Evolutionary conservation across 345 rosid species (phyloP), one percentile per base, ranked within the genome.

Genomic region (Sisymbrium irio): DNA sequence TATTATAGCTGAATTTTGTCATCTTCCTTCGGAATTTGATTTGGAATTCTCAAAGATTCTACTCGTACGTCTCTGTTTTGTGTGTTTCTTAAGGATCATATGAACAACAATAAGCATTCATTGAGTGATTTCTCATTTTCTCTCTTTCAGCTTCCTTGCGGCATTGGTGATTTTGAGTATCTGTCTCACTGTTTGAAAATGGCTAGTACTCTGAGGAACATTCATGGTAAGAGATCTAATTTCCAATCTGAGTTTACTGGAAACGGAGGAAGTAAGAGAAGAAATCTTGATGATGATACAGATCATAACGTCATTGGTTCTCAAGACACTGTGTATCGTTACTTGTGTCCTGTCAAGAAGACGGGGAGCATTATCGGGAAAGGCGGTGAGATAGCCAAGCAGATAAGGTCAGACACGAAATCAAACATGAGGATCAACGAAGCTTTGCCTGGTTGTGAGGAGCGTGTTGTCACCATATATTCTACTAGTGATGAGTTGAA

Each of bases 301-400:
- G 88, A 89, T 46, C 81, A 71, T 3, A 79, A 65, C 53, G 86
- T 70, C 9, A 85, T 89, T 33, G 90, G 85, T 7, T 74, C 83
- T 1, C 82, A 84, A 41, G 95, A 89, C 63, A 84, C 92, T 0
- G 88, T 85, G 9, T 89, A 83, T 39, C 88, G 92, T 8, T 89
- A 84, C 76, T 69, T 89, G 50, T 89, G 92, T 32, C 92, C 88
- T 7, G 81, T 80, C 33, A 83, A 66, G 69, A 89, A 78, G 78
- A 80, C 85, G 14, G 95, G 92, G 25, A 85, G 92, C 81, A 80
- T 87, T 50, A 89, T 89, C 28, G 95, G 95, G 14, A 83, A 80
- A n/a, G 95, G 95, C 12, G 96, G 92, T 47, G 96, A 87, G 45
- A 85, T 89, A 37, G 83, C 84, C 0, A 87, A 89, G 79, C 90